Base-by-base conservation (phyloP, 2,329 filamentous ascomycete species). In the Neodidymelliopsis sp. region DNA sequence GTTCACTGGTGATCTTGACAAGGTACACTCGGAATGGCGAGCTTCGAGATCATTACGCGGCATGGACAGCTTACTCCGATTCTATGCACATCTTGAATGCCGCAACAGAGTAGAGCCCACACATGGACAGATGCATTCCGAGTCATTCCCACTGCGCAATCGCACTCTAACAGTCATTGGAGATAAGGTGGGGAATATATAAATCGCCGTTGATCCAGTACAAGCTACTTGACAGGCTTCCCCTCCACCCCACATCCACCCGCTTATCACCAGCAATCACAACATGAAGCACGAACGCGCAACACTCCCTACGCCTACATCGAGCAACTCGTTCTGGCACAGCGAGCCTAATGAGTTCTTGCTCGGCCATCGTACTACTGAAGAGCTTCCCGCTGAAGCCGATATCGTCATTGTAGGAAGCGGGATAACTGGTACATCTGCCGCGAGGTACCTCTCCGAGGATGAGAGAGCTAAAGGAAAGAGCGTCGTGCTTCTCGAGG, bases 361-460 rank as follows among this genome's bases (percentile, higher is more conserved):
- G 4, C 72, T 84, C 0, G 85, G 85, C n/a, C 85, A 91, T 63
- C 81, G 83, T 12, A 86, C 87, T 0, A 91, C 89, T 0, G 63
- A 75, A 1, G 73, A 82, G 6, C 75, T 92, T 16, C 89, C 89
- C 1, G 60, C 71, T 2, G 73, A 77, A 34, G 85, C 85, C 0
- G 88, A 91, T 69, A 79, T 90, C 3, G 81, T 91, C 4, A 79
- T 93, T 18, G 77, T 93, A 4, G 89, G 89, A 28, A 89, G 84
- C 63, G 89, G 89, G 18, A 89, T 93, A 60, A 88, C 88, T 2
- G 89, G 89, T n/a, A 75, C 85, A 1, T 89, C 87, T 70, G 86
- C 85, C 0, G 87, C 87, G 3, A 79, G 84, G 55, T 84, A 83
- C 64, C 75, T 90, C 40, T 53, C 65, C 52, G 71, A 81, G 74